Conservation (phyloP, 2,329 filamentous ascomycete genomes). For the Capronia coronata region DNA sequence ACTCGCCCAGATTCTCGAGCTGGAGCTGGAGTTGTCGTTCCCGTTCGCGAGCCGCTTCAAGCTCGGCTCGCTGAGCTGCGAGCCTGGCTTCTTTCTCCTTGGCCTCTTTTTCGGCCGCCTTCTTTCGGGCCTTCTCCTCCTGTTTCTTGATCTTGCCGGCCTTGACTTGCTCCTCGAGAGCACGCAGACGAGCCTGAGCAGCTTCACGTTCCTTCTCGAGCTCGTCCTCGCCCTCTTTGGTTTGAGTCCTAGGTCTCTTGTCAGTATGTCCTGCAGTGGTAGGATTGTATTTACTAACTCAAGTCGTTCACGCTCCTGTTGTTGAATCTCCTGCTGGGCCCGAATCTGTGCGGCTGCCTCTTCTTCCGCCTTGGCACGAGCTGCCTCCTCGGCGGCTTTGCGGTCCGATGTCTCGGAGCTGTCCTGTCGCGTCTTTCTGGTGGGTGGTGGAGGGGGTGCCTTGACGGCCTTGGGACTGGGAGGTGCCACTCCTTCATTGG, state of each 20-base stretch:
- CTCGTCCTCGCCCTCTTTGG: conserved; percentile 70
- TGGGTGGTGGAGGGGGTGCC: conserved; percentile 68
- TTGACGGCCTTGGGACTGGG: conserved; percentile 43
- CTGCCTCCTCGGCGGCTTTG: conserved; percentile 48
- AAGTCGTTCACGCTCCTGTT: conserved; percentile 64
- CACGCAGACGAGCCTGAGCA: conserved; percentile 73
- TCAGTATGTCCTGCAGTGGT: conserved; percentile 27
- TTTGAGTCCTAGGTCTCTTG: conserved; percentile 57
- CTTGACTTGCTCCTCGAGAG: conserved; percentile 86
- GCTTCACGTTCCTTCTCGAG: conserved; percentile 73
- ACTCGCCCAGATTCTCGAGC: conserved; percentile 71
- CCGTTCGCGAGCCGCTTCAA: conserved; percentile 82
- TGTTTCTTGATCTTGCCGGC: conserved; percentile 93
- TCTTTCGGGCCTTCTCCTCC: conserved; percentile 88
- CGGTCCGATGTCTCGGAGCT: conserved; percentile 53
- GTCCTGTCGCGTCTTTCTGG: conserved; percentile 61
- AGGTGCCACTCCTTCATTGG: conserved; percentile 64
- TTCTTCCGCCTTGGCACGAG: conserved; percentile 56
- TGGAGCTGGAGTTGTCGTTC: conserved; percentile 85
- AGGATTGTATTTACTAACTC: conserved; percentile 60
- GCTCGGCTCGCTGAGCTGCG: conserved; percentile 78
- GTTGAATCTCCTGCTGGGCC: conserved; percentile 69
- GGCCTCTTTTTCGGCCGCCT: conserved; percentile 76
- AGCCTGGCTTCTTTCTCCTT: conserved; percentile 83
- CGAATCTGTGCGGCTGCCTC: conserved; percentile 59